Evolutionary conservation across 2,329 filamentous ascomycete species (phyloP).

Genomic region (Zopfia rhizophila): DNA sequence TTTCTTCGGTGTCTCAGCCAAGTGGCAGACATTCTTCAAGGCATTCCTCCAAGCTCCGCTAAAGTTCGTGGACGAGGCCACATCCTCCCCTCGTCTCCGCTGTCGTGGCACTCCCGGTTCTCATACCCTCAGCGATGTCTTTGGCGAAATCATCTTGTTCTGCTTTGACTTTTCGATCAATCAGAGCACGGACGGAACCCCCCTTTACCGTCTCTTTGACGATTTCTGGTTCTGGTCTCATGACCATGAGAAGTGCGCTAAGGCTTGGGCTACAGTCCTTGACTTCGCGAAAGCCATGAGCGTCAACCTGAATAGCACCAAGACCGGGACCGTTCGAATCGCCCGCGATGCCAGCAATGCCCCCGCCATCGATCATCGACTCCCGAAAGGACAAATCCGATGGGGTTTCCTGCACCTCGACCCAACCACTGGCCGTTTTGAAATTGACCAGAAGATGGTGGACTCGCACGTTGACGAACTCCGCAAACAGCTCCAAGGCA

Average conservation of each 20-base stretch:
- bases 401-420: conserved; percentile 47
- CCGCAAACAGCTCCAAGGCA: conserved; percentile 38
- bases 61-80: conserved; percentile 52
- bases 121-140: conserved; percentile 59
- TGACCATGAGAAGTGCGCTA: conserved; percentile 51
- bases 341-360: conserved; percentile 8
- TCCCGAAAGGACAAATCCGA: conserved; percentile 42
- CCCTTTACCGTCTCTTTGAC: conserved; percentile 61
- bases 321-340: conserved; percentile 56
- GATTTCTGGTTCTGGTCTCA: conserved; percentile 62
- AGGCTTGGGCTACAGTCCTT: conserved; percentile 58
- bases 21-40: conserved; percentile 58
- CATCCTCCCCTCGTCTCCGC: conserved; percentile 51
- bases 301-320: conserved; percentile 54
- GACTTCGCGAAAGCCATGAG: conserved; percentile 56
- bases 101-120: conserved; percentile 59
- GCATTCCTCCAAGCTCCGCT: conserved; percentile 59
- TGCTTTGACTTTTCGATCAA: conserved; percentile 60
- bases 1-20: conserved; percentile 57
- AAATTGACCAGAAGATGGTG: conserved; percentile 47
- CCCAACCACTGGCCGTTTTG: conserved; percentile 37
- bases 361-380: conserved; percentile 27
- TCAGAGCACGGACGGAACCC: conserved; percentile 51
- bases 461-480: conserved; percentile 43
- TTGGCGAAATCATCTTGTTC: conserved; percentile 60